These are phyloP conservation scores for Phytophthora sojae DNA, from an alignment of 352 stramenopile genomes.

Conservation along the genomic window DNA sequence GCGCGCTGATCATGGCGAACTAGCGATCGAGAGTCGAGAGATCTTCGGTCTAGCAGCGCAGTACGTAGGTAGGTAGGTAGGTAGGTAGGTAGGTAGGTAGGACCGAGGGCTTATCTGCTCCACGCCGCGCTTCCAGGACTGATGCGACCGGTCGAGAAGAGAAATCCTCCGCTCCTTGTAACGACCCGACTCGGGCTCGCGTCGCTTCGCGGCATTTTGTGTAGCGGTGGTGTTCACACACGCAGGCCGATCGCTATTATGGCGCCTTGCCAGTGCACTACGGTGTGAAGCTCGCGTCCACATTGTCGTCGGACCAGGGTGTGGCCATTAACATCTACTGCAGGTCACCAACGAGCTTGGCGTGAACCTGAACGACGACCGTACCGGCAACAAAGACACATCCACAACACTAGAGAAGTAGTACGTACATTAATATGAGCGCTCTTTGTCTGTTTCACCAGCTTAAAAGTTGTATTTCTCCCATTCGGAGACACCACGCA, in stretches of 20 bases:
- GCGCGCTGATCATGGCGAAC: conserved; percentile 71
- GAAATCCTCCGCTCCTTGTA: conserved; percentile 19
- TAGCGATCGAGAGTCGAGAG: neutral
- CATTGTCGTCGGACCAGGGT: conserved; percentile 89
- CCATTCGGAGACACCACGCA: neutral
- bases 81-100: neutral
- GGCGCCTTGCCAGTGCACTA: too few relatives aligned
- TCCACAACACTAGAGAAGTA: conserved; percentile 10
- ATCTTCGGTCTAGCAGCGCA: neutral
- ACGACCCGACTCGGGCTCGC: conserved; percentile 20
- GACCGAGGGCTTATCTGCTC: conserved; percentile 21
- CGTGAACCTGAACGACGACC: conserved; percentile 90
- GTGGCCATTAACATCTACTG: conserved; percentile 98
- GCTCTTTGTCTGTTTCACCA: conserved; percentile 28
- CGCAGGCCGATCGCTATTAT: too few relatives aligned
- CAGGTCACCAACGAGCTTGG: conserved; percentile 97
- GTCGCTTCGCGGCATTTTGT: conserved; percentile 15
- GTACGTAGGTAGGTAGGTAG: neutral
- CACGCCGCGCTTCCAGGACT: conserved; percentile 35
- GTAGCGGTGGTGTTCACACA: conserved; percentile 4
- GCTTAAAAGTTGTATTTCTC: conserved; percentile 20
- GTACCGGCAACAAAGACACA: conserved; percentile 66
- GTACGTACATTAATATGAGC: conserved; percentile 21
- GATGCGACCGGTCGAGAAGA: conserved; percentile 26
- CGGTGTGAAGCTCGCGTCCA: conserved; percentile 84